Percentiles rank a stretch among this genome's conserved stretches.
Evolutionary conservation across 2,329 filamentous ascomycete genomes (phyloP).

Genomic region (Davidsoniella australis): DNA sequence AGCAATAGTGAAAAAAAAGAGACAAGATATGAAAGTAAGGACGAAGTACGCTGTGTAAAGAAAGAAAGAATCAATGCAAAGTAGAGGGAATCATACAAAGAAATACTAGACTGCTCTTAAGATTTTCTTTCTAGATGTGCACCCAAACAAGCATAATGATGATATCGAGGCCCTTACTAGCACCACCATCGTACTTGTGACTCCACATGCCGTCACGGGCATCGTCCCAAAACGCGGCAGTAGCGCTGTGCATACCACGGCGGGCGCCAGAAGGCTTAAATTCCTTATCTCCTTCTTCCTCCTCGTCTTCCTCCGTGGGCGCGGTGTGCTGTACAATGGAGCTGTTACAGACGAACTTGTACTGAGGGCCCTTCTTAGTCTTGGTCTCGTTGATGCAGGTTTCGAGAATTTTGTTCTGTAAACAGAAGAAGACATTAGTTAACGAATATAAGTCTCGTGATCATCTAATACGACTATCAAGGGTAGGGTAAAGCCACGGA

Average conservation of each 20-base stretch:
- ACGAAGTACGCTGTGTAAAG: no score
- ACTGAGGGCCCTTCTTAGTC: constrained; percentile 34
- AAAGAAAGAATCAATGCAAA: no score
- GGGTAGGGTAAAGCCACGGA: background rate
- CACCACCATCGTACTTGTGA: constrained; percentile 62
- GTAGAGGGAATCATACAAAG: constrained; percentile 2
- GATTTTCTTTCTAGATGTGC: constrained; percentile 31
- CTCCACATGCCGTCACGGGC: constrained; percentile 83
- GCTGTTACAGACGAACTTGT: constrained; percentile 94
- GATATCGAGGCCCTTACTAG: constrained; percentile 50
- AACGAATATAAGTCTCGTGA: background rate
- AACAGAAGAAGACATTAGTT: background rate
- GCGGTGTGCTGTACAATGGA: constrained; percentile 92
- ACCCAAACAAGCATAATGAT: constrained; percentile 67
- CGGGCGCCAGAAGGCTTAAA: constrained; percentile 61
- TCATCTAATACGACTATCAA: no score
- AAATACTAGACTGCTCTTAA: no score
- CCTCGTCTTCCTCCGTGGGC: constrained; percentile 31
- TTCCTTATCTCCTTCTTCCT: constrained; percentile 44
- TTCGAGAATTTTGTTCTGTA: constrained; percentile 58
- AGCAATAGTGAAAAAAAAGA: background rate
- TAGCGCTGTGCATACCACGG: constrained; percentile 77
- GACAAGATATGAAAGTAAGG: background rate
- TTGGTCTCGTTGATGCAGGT: constrained; percentile 59
- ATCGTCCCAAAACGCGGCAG: constrained; percentile 78